A percentile compares a stretch with the other conserved stretches of the same genome.
phyloP scores from a whole-genome alignment of 2,329 filamentous ascomycete genomes.

The Teratosphaeria gauchensis region DNA sequence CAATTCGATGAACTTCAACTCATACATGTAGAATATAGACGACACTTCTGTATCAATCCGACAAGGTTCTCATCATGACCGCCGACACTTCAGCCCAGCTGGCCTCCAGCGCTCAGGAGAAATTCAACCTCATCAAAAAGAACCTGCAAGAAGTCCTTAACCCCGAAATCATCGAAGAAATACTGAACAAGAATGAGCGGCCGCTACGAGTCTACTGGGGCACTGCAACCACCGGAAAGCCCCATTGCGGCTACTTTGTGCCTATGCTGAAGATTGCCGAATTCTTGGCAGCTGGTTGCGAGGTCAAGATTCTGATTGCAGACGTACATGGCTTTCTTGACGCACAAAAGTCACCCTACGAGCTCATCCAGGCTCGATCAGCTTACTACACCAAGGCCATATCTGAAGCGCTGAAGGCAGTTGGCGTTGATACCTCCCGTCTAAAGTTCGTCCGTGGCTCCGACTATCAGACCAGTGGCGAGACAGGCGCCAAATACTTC shows the following conservation, averaged over 20 bases:
- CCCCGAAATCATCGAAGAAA: slow-evolving; percentile 68
- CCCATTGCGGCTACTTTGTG: slow-evolving; percentile 84
- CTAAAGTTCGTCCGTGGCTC: slow-evolving; percentile 78
- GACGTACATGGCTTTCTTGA: slow-evolving; percentile 58
- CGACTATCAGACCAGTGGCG: slow-evolving; percentile 48
- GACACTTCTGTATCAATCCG: neutral
- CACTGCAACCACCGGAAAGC: slow-evolving; percentile 75
- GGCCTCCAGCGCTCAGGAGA: slow-evolving; percentile 40
- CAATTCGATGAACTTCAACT: neutral
- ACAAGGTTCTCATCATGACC: slow-evolving; percentile 6
- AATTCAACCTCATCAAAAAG: slow-evolving; percentile 64
- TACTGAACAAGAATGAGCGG: slow-evolving; percentile 59
- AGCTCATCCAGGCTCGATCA: slow-evolving; percentile 72
- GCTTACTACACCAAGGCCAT: slow-evolving; percentile 77
- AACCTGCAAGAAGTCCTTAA: slow-evolving; percentile 72
- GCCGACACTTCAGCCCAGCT: slow-evolving; percentile 5
- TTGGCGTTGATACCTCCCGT: slow-evolving; percentile 68
- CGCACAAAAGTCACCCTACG: slow-evolving; percentile 57
- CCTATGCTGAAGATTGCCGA: slow-evolving; percentile 78
- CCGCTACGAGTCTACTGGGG: slow-evolving; percentile 80
- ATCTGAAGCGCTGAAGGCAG: slow-evolving; percentile 62
- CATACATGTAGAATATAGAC: neutral
- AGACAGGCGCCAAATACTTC: slow-evolving; percentile 57
- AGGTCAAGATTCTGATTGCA: slow-evolving; percentile 39
- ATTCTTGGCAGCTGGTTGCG: slow-evolving; percentile 73